Evolutionary conservation across 1,284 basidiomycete genomes (phyloP).

Genomic region (Porogramme epimiltina): DNA sequence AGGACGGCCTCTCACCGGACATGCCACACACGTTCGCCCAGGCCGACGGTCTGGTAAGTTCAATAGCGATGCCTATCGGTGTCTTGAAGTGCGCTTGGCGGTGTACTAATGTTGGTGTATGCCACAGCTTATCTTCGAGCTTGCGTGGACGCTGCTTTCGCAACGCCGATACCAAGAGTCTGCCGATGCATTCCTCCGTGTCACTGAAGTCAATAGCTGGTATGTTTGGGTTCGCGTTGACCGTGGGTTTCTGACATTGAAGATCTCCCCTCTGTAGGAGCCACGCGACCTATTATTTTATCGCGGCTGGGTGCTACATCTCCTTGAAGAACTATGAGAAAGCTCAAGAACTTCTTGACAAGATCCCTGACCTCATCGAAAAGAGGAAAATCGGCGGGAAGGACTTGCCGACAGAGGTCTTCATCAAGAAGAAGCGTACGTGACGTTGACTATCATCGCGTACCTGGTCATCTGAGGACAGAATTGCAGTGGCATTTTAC

Average conservation of each 20-base stretch:
- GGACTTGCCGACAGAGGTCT: conserved; percentile 71
- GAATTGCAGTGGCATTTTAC: conserved; percentile 64
- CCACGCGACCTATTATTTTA: conserved; percentile 76
- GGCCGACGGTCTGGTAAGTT: conserved; percentile 66
- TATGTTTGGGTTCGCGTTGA: conserved; percentile 29
- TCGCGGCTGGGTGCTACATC: conserved; percentile 69
- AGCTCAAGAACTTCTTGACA: conserved; percentile 62
- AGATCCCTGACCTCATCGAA: conserved; percentile 59
- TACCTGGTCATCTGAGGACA: background rate
- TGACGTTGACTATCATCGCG: background rate
- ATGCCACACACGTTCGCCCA: conserved; percentile 60
- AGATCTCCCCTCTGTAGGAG: conserved; percentile 55
- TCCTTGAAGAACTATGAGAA: conserved; percentile 52
- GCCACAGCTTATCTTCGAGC: conserved; percentile 71
- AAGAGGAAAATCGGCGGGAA: conserved; percentile 66
- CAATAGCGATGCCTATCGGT: background rate
- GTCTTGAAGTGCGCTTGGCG: background rate
- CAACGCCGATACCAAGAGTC: conserved; percentile 67
- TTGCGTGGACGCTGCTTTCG: conserved; percentile 73
- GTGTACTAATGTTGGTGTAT: no score
- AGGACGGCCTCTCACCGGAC: conserved; percentile 56
- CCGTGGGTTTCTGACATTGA: background rate
- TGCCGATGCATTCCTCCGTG: conserved; percentile 62
- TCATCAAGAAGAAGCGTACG: conserved; percentile 71
- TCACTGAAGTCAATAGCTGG: conserved; percentile 74